Percentiles rank a stretch among this genome's conserved stretches.
Evolutionary conservation across 2,329 filamentous ascomycete genomes (phyloP).

Genomic region (Scedosporium apiospermum): DNA sequence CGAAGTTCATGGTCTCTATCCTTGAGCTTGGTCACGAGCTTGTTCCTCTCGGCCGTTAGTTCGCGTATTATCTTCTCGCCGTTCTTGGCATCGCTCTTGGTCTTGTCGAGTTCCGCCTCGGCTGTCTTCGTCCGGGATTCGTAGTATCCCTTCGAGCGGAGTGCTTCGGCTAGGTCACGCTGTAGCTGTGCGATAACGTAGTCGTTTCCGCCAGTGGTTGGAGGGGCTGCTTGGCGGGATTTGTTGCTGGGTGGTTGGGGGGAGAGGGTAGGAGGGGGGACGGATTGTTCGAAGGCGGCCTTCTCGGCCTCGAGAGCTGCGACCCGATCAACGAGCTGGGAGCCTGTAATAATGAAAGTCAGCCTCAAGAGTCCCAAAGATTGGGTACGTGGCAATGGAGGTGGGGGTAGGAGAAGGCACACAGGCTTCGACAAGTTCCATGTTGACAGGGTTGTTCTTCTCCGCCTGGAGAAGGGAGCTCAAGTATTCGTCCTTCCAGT

Average conservation of each 20-base stretch:
- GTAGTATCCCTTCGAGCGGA: constrained; percentile 62
- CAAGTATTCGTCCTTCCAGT: constrained; percentile 77
- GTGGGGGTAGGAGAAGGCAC: constrained; percentile 18
- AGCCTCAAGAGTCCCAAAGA: not conserved
- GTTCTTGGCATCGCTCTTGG: constrained; percentile 50
- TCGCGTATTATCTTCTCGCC: constrained; percentile 52
- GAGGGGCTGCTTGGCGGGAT: constrained; percentile 10
- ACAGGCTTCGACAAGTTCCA: constrained; percentile 73
- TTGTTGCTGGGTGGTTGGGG: constrained; percentile 12
- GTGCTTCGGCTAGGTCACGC: constrained; percentile 64
- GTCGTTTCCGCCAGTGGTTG: constrained; percentile 6
- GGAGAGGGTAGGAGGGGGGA: constrained; percentile 12
- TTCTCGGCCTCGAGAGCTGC: constrained; percentile 53
- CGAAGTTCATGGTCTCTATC: constrained; percentile 80
- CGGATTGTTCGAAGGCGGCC: constrained; percentile 22
- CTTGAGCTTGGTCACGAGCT: constrained; percentile 56
- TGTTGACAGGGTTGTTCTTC: constrained; percentile 51
- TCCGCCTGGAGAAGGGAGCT: constrained; percentile 64
- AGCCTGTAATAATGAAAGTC: constrained; percentile 33
- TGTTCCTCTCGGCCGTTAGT: constrained; percentile 52
- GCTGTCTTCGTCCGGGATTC: constrained; percentile 53
- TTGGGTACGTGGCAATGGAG: not conserved
- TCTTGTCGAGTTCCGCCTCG: constrained; percentile 52
- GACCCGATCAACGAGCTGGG: constrained; percentile 57
- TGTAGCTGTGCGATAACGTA: constrained; percentile 38